phyloP scores from a whole-genome alignment of 805 yeast species.

The Candida ovalis region DNA sequence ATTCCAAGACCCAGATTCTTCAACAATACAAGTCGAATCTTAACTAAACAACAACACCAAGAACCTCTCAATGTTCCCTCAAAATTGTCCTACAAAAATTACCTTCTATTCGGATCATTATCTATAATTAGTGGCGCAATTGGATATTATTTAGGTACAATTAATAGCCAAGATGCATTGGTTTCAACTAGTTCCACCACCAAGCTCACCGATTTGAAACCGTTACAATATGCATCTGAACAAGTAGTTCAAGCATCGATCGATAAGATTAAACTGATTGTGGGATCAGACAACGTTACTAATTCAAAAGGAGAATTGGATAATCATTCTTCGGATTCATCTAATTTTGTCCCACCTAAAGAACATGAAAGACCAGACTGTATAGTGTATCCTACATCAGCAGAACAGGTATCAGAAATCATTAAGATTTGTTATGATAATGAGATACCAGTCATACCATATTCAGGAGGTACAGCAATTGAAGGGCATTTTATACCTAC shows the following conservation, averaged over 20 bases:
- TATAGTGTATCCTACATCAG: slow-evolving; percentile 58
- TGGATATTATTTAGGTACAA: slow-evolving; percentile 6
- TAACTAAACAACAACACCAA: neutral
- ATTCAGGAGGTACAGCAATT: slow-evolving; percentile 71
- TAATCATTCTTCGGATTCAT: slow-evolving; percentile 31
- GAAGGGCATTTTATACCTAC: slow-evolving; percentile 79
- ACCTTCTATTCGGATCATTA: neutral
- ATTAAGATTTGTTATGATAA: slow-evolving; percentile 38
- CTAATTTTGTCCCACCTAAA: slow-evolving; percentile 30
- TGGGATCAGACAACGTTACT: slow-evolving; percentile 53
- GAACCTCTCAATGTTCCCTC: neutral
- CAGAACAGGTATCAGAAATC: slow-evolving; percentile 56
- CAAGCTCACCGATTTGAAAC: slow-evolving; percentile 36
- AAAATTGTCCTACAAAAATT: neutral
- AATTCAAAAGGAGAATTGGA: slow-evolving; percentile 31
- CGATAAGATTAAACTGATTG: slow-evolving; percentile 44
- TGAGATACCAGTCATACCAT: slow-evolving; percentile 69
- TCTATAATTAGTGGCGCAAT: slow-evolving; percentile 5
- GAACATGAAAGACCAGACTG: slow-evolving; percentile 33
- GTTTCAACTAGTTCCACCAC: slow-evolving; percentile 12
- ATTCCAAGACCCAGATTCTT: neutral
- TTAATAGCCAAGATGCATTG: neutral
- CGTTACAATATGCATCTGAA: slow-evolving; percentile 53
- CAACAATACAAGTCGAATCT: neutral
- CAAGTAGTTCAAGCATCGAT: slow-evolving; percentile 47